Evolutionary conservation across 352 stramenopile species (phyloP).

Genomic region (Phytophthora meadii): DNA sequence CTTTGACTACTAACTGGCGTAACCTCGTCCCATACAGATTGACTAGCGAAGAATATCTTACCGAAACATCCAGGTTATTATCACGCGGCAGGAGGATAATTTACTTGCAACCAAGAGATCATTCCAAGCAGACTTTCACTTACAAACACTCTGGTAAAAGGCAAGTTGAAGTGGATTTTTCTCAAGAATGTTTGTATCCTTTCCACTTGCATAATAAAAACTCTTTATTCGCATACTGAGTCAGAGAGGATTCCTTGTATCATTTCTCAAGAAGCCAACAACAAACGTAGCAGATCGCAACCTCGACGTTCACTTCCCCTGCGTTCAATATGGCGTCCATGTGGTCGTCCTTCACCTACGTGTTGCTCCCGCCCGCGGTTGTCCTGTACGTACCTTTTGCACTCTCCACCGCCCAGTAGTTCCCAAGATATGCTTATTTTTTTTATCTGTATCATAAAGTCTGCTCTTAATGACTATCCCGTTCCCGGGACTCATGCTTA

Average conservation of each 20-base stretch:
- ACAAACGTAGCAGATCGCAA: neutral
- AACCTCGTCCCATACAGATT: slow-evolving; percentile 25
- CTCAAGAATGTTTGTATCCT: slow-evolving; percentile 2
- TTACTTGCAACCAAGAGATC: slow-evolving; percentile 9
- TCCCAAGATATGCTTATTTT: slow-evolving; percentile 3
- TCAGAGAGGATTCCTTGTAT: neutral
- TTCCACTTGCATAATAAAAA: neutral
- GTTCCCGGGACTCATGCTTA: slow-evolving; percentile 64
- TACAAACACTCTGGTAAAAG: neutral
- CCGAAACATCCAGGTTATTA: neutral
- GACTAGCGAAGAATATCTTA: neutral
- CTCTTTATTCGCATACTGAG: slow-evolving; percentile 25
- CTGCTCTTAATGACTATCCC: slow-evolving; percentile 83
- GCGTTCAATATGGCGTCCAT: slow-evolving; percentile 56
- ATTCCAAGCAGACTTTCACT: slow-evolving; percentile 1
- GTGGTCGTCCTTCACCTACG: slow-evolving; percentile 83
- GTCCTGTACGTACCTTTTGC: slow-evolving; percentile 60
- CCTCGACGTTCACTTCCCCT: neutral
- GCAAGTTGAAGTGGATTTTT: slow-evolving; percentile 33
- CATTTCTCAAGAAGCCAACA: slow-evolving; percentile 29
- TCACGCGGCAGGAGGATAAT: neutral
- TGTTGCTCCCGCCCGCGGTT: slow-evolving; percentile 78
- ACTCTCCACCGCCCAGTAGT: neutral
- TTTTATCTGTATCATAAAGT: slow-evolving; percentile 33
- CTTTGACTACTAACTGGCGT: slow-evolving; percentile 7